Evolutionary conservation across 148 eudicot species (phyloP).

Genomic region (Rhododendron henanense): DNA sequence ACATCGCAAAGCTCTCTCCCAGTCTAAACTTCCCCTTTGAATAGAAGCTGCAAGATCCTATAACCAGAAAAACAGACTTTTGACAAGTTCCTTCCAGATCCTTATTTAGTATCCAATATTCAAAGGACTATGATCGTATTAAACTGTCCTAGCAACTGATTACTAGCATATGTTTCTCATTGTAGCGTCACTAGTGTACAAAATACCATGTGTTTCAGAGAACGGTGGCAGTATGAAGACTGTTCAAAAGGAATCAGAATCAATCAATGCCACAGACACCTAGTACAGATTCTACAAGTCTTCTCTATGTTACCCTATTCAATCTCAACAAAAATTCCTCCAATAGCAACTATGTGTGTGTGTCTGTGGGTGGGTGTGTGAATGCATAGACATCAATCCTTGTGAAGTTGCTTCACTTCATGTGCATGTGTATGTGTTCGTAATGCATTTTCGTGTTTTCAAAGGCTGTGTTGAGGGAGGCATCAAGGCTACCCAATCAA

Average conservation of each 20-base stretch:
- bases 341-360: background rate
- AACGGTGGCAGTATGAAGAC: background rate
- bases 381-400: background rate
- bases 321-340: background rate
- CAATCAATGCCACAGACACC: background rate
- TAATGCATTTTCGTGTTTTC: background rate
- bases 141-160: background rate
- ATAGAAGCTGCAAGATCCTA: constrained; percentile 91
- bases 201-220: background rate
- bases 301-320: background rate
- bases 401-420: background rate
- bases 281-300: background rate
- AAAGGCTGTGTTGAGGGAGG: background rate
- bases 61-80: constrained; percentile 3
- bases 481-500: background rate
- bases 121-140: background rate
- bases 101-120: background rate
- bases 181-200: background rate
- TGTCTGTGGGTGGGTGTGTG: background rate
- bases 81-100: background rate
- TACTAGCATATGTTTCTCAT: background rate
- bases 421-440: background rate
- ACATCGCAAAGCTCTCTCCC: constrained; percentile 98
- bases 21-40: constrained; percentile 88
- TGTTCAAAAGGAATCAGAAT: background rate